Percentiles rank a stretch among this genome's conserved stretches.
phyloP scores from a whole-genome alignment of 441 rosid genomes.

The Populus tomentosa region DNA sequence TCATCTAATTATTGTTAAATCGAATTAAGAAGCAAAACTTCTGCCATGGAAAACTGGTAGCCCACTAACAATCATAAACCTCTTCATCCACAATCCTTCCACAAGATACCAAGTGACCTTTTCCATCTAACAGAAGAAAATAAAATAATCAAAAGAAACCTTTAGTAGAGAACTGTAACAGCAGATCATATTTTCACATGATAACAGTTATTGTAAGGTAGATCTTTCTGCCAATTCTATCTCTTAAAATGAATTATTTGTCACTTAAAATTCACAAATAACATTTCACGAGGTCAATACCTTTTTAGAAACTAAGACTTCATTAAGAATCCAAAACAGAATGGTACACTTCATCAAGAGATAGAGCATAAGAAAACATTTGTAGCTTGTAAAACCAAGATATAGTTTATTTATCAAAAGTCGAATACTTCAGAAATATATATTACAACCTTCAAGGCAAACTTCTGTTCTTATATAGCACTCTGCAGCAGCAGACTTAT shows the following conservation, averaged over 20 bases:
- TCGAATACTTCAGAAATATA: neutral
- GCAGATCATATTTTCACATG: neutral
- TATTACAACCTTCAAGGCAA: conserved; percentile 85
- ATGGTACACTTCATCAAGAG: neutral
- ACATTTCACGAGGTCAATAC: neutral
- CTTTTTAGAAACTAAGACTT: neutral
- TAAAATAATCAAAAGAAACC: conserved; percentile 3
- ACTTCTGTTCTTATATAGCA: conserved; percentile 89
- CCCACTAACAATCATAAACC: neutral
- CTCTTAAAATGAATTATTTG: neutral
- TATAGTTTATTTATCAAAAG: conserved; percentile 3
- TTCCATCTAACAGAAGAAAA: neutral
- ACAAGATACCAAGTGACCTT: neutral
- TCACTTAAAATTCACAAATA: neutral
- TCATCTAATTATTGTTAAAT: neutral
- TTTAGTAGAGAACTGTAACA: neutral
- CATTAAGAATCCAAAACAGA: neutral
- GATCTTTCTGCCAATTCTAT: neutral
- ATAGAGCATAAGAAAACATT: conserved; percentile 3
- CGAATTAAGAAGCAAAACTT: neutral
- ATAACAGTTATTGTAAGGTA: neutral
- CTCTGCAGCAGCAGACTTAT: conserved; percentile 93
- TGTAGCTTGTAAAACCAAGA: conserved; percentile 14
- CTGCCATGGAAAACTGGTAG: neutral
- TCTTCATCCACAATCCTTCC: neutral